phyloP scores from a whole-genome alignment of 2,329 filamentous ascomycete genomes.

The Calonectria leucothoes region DNA sequence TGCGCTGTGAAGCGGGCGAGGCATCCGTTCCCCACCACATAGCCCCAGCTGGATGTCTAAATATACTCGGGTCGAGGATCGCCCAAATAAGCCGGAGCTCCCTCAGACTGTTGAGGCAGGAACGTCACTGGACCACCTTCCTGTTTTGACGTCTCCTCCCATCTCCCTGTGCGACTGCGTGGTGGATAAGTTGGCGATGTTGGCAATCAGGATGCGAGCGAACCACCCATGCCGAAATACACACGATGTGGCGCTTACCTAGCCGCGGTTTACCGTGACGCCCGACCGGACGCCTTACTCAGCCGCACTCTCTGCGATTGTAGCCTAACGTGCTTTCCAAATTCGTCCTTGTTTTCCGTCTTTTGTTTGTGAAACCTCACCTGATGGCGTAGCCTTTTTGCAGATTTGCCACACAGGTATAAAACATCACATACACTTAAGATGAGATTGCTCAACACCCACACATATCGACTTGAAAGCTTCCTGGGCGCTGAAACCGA shows the following conservation, averaged over 20 bases:
- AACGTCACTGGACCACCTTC: not conserved
- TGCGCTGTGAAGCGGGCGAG: not conserved
- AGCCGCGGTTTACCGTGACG: not conserved
- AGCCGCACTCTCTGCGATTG: not conserved
- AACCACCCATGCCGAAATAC: not conserved
- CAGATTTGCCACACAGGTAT: not conserved
- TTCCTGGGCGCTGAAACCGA: conserved; percentile 22
- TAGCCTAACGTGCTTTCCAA: not conserved
- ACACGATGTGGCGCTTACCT: not conserved
- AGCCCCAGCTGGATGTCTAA: not conserved
- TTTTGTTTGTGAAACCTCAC: not conserved
- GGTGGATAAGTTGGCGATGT: not conserved
- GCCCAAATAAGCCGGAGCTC: not conserved
- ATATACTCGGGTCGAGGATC: not conserved
- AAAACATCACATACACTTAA: not conserved
- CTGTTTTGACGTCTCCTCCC: not conserved
- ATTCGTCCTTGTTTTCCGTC: not conserved
- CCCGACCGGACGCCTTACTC: not conserved
- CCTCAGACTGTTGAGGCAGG: not conserved
- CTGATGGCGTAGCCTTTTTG: not conserved
- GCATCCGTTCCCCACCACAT: not conserved
- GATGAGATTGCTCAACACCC: conserved; percentile 40
- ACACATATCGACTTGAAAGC: conserved; percentile 29
- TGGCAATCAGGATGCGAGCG: not conserved
- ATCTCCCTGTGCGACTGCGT: not conserved